phyloP scores from a whole-genome alignment of 306 rosid species.

The Prunus campanulata region DNA sequence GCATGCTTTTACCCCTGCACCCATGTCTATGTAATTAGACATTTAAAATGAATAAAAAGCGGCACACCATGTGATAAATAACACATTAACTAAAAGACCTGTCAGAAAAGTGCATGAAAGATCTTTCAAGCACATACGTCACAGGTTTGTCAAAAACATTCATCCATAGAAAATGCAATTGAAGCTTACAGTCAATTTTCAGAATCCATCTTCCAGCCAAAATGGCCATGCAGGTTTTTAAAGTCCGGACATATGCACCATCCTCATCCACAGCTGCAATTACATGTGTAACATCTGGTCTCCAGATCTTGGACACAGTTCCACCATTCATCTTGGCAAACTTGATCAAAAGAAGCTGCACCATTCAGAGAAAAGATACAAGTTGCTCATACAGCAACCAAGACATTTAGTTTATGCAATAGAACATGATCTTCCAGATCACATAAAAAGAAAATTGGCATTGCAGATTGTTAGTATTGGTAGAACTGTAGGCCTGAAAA shows the following conservation, averaged over 20 bases:
- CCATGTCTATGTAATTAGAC: conserved; percentile 11
- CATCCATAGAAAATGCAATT: neutral
- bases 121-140: neutral
- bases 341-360: conserved; percentile 58
- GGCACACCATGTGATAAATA: neutral
- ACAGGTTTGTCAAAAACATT: neutral
- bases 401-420: neutral
- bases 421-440: neutral
- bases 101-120: neutral
- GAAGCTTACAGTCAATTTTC: conserved; percentile 68
- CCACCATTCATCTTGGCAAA: conserved; percentile 60
- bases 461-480: neutral
- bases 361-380: neutral
- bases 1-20: conserved; percentile 83
- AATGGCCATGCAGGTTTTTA: conserved; percentile 81
- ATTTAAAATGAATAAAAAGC: neutral
- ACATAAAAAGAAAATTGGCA: neutral
- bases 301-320: conserved; percentile 70
- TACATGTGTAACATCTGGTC: conserved; percentile 71
- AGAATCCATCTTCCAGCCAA: conserved; percentile 82
- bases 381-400: neutral
- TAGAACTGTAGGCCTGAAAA: neutral
- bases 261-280: conserved; percentile 75
- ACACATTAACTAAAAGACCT: neutral
- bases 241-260: conserved; percentile 83